These are phyloP conservation scores for Cladorrhinum samala DNA, from an alignment of 495 filamentous ascomycete genomes.

Conservation along the genomic window DNA sequence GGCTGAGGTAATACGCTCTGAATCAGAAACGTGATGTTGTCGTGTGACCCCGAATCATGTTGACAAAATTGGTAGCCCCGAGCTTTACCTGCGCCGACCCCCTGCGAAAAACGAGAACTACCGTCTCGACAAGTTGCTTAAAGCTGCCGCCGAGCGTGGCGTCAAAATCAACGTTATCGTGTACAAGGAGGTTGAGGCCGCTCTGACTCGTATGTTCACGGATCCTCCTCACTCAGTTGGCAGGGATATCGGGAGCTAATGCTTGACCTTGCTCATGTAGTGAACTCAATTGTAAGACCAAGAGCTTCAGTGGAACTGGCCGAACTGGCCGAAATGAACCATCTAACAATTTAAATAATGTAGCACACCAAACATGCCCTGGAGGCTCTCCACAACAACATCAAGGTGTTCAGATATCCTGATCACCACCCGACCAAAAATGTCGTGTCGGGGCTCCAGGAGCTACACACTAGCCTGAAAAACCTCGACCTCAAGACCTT, in stretches of 20 bases:
- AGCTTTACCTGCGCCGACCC: constrained; percentile 83
- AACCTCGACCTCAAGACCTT: constrained; percentile 43
- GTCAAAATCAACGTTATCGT: constrained; percentile 87
- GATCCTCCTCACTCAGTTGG: constrained; percentile 1
- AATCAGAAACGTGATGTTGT: neutral
- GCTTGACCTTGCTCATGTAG: constrained; percentile 30
- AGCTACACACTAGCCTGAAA: constrained; percentile 29
- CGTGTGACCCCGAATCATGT: constrained; percentile 4
- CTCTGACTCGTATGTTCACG: constrained; percentile 67
- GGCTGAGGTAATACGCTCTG: constrained; percentile 50
- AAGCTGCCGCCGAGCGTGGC: constrained; percentile 79
- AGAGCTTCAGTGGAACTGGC: neutral
- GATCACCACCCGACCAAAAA: constrained; percentile 73
- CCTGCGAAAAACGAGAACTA: constrained; percentile 78
- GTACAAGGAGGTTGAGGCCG: constrained; percentile 90
- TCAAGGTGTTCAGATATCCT: constrained; percentile 85
- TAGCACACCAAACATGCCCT: constrained; percentile 79
- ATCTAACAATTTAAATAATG: neutral
- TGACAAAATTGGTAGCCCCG: constrained; percentile 42
- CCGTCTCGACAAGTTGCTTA: constrained; percentile 82
- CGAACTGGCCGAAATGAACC: too few relatives aligned
- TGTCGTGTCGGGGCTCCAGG: constrained; percentile 33
- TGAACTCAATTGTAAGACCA: constrained; percentile 51
- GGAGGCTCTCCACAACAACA: constrained; percentile 76
- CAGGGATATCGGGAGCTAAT: constrained; percentile 4